Base-by-base conservation (phyloP, 2,329 filamentous ascomycete genomes). In the Elsinoe necatrix region DNA sequence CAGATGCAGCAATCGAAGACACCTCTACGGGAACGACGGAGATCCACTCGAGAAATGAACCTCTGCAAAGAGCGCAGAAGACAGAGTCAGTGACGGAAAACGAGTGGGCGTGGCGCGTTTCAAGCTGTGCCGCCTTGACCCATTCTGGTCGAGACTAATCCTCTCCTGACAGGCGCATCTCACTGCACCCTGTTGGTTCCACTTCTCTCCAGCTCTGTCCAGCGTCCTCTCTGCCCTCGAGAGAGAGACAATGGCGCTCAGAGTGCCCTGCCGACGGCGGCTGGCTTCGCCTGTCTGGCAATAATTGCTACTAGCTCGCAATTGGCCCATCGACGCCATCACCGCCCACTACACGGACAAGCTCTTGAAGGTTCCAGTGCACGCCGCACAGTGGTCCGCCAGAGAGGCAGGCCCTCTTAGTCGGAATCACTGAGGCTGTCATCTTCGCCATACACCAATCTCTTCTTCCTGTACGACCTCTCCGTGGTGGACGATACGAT, bases 241-340 rank as follows among this genome's bases (percentile, higher is more conserved):
- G 9, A 20, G 48, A 18, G 29, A 52, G 48, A 52, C 25, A 52
- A 37, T 37, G 34, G 34, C 34, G 34, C 34, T 37, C 31, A 52
- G 20, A 27, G 48, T 29, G 52, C 52, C 35, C 37, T 42, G 39
- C 37, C 54, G 29, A 47, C 54, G 41, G 41, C 54, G 54, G 41
- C 54, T 56, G 54, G 54, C 54, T 56, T 56, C 42, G 54, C 42
- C 54, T 45, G 54, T 48, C 54, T 45, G 54, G 54, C 16, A 48
- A 31, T 52, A 56, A 47, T 56, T 56, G 54, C 54, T 25, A n/a
- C 54, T 34, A 14, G 54, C 25, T 20, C 16, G 54, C 37, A n/a
- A 55, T 55, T 55, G 39, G 52, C 11, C 31, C 25, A 25, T 39
- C 31, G n/a, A 37, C 25, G 48, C 48, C 48, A 23, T 45, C 41